These are phyloP conservation scores for Parmelia sp. DNA, from an alignment of 495 filamentous ascomycete genomes.

Conservation along the genomic window DNA sequence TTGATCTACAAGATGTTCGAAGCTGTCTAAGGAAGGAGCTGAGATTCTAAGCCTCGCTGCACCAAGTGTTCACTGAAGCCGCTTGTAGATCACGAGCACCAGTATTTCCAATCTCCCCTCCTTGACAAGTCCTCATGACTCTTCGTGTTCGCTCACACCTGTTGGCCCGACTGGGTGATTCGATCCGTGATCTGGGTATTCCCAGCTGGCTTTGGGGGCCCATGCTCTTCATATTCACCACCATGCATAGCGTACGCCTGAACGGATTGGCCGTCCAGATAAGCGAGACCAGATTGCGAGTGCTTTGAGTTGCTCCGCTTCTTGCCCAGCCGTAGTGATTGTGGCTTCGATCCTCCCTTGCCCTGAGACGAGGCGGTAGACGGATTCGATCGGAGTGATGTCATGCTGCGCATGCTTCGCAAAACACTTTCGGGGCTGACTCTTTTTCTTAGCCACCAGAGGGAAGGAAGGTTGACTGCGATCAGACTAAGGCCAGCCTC, in stretches of 20 bases:
- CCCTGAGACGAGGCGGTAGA: not conserved
- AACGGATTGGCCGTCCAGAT: not conserved
- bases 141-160: no score
- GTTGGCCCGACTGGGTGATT: no score
- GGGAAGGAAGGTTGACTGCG: conserved; percentile 7
- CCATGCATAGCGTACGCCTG: conserved; percentile 1
- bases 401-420: not conserved
- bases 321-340: not conserved
- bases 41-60: no score
- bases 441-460: not conserved
- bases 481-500: conserved; percentile 1
- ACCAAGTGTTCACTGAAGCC: no score
- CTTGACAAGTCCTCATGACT: no score
- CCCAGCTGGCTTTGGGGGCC: not conserved
- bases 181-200: not conserved
- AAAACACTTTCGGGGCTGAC: not conserved
- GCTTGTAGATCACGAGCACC: no score
- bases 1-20: no score
- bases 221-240: not conserved
- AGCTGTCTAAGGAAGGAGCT: no score
- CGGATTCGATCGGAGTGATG: not conserved
- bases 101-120: no score
- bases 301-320: not conserved
- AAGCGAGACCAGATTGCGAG: not conserved
- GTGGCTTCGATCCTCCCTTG: not conserved